Base-by-base conservation (phyloP, 2,329 filamentous ascomycete genomes). In the Colletotrichum sp. region DNA sequence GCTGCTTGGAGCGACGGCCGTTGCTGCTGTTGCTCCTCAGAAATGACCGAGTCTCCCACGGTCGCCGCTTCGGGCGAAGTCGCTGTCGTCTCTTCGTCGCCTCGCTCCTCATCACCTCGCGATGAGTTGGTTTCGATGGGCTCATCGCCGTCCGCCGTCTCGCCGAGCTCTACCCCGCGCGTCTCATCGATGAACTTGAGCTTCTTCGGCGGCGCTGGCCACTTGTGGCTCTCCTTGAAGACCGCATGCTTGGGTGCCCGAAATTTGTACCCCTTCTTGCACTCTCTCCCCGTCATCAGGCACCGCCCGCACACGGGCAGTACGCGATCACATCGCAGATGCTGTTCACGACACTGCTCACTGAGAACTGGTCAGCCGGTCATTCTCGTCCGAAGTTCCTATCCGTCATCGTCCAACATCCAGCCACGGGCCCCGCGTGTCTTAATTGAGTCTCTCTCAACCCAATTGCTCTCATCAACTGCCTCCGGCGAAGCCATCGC, bases 341-440 rank as follows among this genome's bases (percentile, higher is more conserved):
- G 87, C 78, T 88, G 85, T 74, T 87, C 85, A 76, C 87, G 86
- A 79, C 87, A 89, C 62, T 85, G 87, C 78, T 86, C 83, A 78
- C 87, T 88, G 78, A 72, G 39, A 6, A 60, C 27, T 12, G 25
- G 70, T 74, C 58, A 76, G 74, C 70, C 22, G 22, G 8, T 30
- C 56, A 32, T 8, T n/a, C 27, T n/a, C 27, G 9, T 10, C n/a
- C 43, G 43, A 52, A 52, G 43, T 52, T 52, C 9, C 39, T 48
- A n/a, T 3, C 43, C 6, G 10, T 22, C 43, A 52, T 52, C n/a
- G 5, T n/a, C 6, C 43, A n/a, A 0, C 18, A 52, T 52, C 43
- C n/a, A 52, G 12, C 10, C 12, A 4, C 43, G 2, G 39, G 4
- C 2, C 34, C 61, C n/a, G 1, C 43, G 43, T 25, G n/a, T 34